Evolutionary conservation across 1,139 yeast genomes (phyloP), one percentile per base, ranked within the genome.

Genomic region (Neolecta irregularis): DNA sequence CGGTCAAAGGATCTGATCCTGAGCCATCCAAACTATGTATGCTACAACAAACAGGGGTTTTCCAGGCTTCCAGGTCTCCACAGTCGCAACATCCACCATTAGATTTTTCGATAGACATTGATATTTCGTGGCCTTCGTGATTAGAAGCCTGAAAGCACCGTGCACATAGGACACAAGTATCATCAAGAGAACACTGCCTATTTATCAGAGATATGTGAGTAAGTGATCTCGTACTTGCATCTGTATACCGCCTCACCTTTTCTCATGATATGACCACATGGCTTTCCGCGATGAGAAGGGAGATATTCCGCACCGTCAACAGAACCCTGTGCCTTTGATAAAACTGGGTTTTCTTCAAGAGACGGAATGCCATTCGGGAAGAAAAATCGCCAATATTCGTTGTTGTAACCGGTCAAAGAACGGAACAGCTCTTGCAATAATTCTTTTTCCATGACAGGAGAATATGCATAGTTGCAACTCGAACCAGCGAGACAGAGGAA

Each of bases 41-140:
- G 29, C 54, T 51, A 53, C 95, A 85, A 37, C 68, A 57, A 35
- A 74, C 58, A 3, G 59, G 55, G 4, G 51, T 53, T 22, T 60
- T 65, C 74, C 93, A 85, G 0, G 93, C 92, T 43, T 75, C 80
- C 0, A 68, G 64, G 51, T 88, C 94, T 2, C 96, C 95, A 57
- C 96, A 88, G 52, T 88, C 95, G 53, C 96, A 88, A 4, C 83
- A 83, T 1, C 95, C 95, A 3, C 94, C 93, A 44, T 74, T 77
- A 42, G 81, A 93, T 35, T 88, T 60, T 39, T 70, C 74, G 9
- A 81, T 72, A 28, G 74, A 67, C 11, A 78, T 69, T 37, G 75
- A 72, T 9, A 79, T 76, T 31, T 73, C 70, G 53, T 88, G 98
- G 34, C 73, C 92, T 23, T 55, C 52, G 55, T 88, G 98, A 39